phyloP scores from a whole-genome alignment of 352 stramenopile genomes.

The Phytopythium sindhum region DNA sequence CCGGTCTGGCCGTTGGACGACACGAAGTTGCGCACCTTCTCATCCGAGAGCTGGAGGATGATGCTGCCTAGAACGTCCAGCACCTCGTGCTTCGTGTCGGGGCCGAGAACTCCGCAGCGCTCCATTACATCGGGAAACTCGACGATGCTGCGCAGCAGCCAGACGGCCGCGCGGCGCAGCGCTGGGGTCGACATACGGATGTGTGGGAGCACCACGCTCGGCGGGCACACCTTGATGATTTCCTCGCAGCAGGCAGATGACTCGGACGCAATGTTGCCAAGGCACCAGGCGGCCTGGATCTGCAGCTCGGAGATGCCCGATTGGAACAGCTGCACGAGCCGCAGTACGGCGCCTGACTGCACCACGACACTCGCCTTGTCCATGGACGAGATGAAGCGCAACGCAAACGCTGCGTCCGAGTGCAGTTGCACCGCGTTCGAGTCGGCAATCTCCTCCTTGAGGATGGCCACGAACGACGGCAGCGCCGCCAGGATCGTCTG shows the following conservation, averaged over 20 bases:
- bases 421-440: constrained; percentile 70
- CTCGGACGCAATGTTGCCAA: constrained; percentile 83
- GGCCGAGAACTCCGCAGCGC: constrained; percentile 31
- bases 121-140: constrained; percentile 80
- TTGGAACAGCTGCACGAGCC: constrained; percentile 83
- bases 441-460: constrained; percentile 66
- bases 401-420: constrained; percentile 81
- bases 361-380: constrained; percentile 80
- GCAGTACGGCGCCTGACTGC: constrained; percentile 60
- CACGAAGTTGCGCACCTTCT: constrained; percentile 67
- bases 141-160: constrained; percentile 81
- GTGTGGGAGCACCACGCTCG: constrained; percentile 66
- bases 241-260: constrained; percentile 69
- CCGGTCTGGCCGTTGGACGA: constrained; percentile 42
- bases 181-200: constrained; percentile 82
- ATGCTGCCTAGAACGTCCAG: constrained; percentile 71
- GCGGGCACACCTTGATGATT: constrained; percentile 68
- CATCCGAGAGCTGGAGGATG: constrained; percentile 72
- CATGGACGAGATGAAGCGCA: constrained; percentile 89
- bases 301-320: constrained; percentile 85
- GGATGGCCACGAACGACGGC: constrained; percentile 73
- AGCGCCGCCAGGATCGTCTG: constrained; percentile 76
- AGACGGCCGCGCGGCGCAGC: constrained; percentile 72
- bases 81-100: constrained; percentile 66
- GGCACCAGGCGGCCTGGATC: constrained; percentile 85